Base-by-base conservation (phyloP, 2,329 filamentous ascomycete genomes). In the Graphilbum fragrans region DNA sequence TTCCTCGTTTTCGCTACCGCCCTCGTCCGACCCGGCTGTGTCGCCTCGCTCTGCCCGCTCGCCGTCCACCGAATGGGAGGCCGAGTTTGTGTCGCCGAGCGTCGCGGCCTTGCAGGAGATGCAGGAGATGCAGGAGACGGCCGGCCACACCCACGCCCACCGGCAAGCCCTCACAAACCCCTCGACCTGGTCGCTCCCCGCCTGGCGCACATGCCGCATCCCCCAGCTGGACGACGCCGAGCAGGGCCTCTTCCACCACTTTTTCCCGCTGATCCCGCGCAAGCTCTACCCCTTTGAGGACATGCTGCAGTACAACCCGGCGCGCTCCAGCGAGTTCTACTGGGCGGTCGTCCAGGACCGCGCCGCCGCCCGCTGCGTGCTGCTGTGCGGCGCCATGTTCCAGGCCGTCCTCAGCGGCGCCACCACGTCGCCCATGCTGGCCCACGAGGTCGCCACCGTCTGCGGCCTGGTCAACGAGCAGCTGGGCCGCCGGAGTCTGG, bases 201-300 rank as follows among this genome's bases (percentile, higher is more conserved):
- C 44, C 3, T 49, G 45, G 44, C 37, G 39, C 22, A 45, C 41
- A 29, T 46, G 39, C 45, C 39, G 41, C 22, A 42, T 49, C 9
- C 42, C 48, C 11, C 38, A 44, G 29, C 47, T 53, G 14, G 50
- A 49, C 18, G 46, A 51, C n/a, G 45, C 49, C 9, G 50, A 56
- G 37, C 51, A 53, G 50, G 46, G 46, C 17, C 41, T 56, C 14
- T 55, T 58, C 21, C 47, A 56, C 35, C 49, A 50, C 34, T 54
- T 55, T 41, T 52, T 57, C 42, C 41, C 47, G 35, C 36, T 50
- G 2, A 45, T 54, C 11, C 54, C 55, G n/a, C 48, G 49, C 43
- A 55, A 53, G 43, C 47, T 56, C 35, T 59, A 58, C n/a, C 56
- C 56, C 1, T 55, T 53, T 46, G 57, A 59, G 34, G 50, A 55